phyloP scores from a whole-genome alignment of 1,284 basidiomycete genomes.

The Mycena citricolor region DNA sequence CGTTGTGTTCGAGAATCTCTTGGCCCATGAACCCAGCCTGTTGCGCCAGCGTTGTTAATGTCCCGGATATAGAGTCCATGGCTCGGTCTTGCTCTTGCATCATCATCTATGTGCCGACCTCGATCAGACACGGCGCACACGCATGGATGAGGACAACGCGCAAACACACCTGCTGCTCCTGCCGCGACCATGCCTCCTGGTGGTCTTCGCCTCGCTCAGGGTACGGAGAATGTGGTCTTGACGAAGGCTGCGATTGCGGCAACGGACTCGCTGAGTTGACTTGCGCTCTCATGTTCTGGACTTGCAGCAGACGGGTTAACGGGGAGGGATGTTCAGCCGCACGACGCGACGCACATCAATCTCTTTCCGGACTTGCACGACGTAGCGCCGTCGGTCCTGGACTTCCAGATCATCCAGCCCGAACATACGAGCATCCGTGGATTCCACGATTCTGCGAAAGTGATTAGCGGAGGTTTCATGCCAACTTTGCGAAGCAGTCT shows the following conservation, averaged over 20 bases:
- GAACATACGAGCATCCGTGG: constrained; percentile 79
- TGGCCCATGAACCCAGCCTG: constrained; percentile 91
- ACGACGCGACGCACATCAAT: constrained; percentile 64
- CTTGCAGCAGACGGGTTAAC: constrained; percentile 38
- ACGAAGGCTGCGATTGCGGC: too few relatives aligned
- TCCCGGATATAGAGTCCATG: constrained; percentile 82
- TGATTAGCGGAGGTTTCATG: too few relatives aligned
- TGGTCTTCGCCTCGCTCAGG: constrained; percentile 43
- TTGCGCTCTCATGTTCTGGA: constrained; percentile 70
- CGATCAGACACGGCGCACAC: too few relatives aligned
- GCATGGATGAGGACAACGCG: not conserved
- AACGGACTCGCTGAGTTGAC: constrained; percentile 32
- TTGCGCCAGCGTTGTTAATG: constrained; percentile 75
- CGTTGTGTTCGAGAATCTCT: constrained; percentile 85
- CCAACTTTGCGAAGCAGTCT: constrained; percentile 25
- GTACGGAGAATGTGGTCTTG: constrained; percentile 20
- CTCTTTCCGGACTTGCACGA: constrained; percentile 68
- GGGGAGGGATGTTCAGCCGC: constrained; percentile 10
- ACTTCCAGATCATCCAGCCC: constrained; percentile 78
- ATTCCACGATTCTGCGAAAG: constrained; percentile 67
- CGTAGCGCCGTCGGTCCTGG: constrained; percentile 68
- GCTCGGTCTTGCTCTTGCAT: constrained; percentile 85
- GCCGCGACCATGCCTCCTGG: constrained; percentile 73
- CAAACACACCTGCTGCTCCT: constrained; percentile 75
- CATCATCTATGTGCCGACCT: too few relatives aligned